Conservation (phyloP, 768 basidiomycete genomes). For the Suillus fuscotomentosus region DNA sequence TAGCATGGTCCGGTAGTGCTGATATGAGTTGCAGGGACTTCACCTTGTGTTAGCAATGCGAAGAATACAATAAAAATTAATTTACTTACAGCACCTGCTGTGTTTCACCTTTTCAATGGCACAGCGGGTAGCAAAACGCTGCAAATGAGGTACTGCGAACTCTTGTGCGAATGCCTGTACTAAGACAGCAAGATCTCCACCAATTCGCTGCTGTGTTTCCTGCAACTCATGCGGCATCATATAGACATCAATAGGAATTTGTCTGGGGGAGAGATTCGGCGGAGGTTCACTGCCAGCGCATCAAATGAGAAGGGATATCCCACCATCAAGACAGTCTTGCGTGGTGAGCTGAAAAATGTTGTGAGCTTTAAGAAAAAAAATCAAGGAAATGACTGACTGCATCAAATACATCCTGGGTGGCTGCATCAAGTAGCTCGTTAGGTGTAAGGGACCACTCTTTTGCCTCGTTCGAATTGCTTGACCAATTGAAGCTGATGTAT, state of each 20-base stretch:
- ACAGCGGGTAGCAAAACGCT: conserved; percentile 1
- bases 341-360: conserved; percentile 5
- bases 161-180: conserved; percentile 11
- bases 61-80: background rate
- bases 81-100: background rate
- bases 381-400: conserved; percentile 1
- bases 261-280: background rate
- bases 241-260: conserved; percentile 8
- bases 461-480: background rate
- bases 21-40: background rate
- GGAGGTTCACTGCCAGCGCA: conserved; percentile 5
- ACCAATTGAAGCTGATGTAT: conserved; percentile 6
- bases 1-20: background rate
- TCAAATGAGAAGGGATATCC: conserved; percentile 7
- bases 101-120: conserved; percentile 3
- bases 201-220: background rate
- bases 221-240: background rate
- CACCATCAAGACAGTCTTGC: conserved; percentile 8
- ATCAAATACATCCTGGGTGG: conserved; percentile 1
- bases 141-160: conserved; percentile 7
- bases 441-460: background rate
- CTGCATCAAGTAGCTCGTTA: background rate
- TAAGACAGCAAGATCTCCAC: background rate
- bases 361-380: background rate
- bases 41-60: background rate